A percentile compares a stretch with the other conserved stretches of the same genome.
phyloP scores from a whole-genome alignment of 2,329 filamentous ascomycete genomes.

The Nigrospora oryzae region DNA sequence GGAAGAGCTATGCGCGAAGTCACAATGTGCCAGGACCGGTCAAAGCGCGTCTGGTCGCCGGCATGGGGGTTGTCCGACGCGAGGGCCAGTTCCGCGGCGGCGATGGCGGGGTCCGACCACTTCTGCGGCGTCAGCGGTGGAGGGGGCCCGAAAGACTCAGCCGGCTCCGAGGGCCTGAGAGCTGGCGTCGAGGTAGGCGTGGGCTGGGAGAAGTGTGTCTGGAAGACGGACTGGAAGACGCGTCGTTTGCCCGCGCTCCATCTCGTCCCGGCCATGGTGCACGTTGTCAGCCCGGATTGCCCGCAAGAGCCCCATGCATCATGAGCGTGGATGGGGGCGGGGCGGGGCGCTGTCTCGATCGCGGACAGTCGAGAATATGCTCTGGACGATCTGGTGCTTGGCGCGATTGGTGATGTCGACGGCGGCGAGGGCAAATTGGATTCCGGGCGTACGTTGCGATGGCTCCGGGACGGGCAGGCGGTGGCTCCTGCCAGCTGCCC shows the following conservation, averaged over 20 bases:
- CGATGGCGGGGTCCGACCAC: conserved; percentile 10
- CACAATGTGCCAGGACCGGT: conserved; percentile 54
- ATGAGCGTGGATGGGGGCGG: neutral
- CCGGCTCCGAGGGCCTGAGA: conserved; percentile 28
- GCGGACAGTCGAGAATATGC: too few relatives aligned
- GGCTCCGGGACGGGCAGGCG: too few relatives aligned
- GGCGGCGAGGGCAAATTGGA: too few relatives aligned
- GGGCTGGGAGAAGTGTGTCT: conserved; percentile 39
- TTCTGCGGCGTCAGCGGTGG: conserved; percentile 13
- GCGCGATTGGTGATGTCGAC: too few relatives aligned
- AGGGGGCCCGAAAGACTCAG: conserved; percentile 37
- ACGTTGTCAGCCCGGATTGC: conserved; percentile 7
- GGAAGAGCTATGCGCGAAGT: conserved; percentile 50
- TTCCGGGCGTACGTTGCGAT: too few relatives aligned
- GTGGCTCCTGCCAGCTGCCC: too few relatives aligned
- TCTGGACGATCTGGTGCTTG: too few relatives aligned
- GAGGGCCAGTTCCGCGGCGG: conserved; percentile 8
- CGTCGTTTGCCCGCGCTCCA: conserved; percentile 39
- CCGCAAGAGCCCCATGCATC: neutral
- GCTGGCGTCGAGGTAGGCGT: conserved; percentile 33
- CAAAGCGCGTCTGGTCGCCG: conserved; percentile 47
- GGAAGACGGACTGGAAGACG: conserved; percentile 49
- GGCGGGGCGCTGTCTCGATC: too few relatives aligned
- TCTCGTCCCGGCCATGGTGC: conserved; percentile 26
- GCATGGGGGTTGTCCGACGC: conserved; percentile 18